phyloP scores from a whole-genome alignment of 176 grass and related monocot genomes.

The Zea luxurians region DNA sequence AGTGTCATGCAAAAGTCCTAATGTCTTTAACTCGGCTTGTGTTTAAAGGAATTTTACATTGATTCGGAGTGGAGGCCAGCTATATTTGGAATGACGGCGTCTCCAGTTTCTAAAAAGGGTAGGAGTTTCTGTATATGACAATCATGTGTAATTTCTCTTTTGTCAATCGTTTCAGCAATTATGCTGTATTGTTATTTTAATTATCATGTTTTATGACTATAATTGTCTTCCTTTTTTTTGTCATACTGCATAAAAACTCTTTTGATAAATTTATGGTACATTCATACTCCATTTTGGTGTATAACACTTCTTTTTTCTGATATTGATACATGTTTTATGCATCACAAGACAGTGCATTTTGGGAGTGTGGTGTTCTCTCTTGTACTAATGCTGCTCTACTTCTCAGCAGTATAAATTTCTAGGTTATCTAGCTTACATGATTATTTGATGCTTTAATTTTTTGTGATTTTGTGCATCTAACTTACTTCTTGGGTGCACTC shows the following conservation, averaged over 20 bases:
- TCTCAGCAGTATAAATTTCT: constrained; percentile 4
- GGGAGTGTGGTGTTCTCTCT: background rate
- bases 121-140: constrained; percentile 20
- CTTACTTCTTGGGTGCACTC: background rate
- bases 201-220: constrained; percentile 3
- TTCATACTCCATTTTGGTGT: background rate
- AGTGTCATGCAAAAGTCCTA: constrained; percentile 13
- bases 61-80: constrained; percentile 46
- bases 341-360: constrained; percentile 15
- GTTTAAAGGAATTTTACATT: constrained; percentile 61
- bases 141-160: background rate
- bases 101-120: constrained; percentile 54
- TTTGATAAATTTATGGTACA: background rate
- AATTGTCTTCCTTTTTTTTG: background rate
- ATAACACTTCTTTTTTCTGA: background rate
- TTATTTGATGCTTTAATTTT: background rate
- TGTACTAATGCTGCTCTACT: constrained; percentile 19
- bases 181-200: background rate
- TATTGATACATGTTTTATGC: background rate
- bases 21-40: constrained; percentile 10
- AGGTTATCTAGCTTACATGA: background rate
- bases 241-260: constrained; percentile 11
- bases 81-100: constrained; percentile 69
- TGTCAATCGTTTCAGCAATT: constrained; percentile 1
- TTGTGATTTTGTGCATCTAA: background rate